phyloP scores from a whole-genome alignment of 441 rosid species.

The Populus hybrid region DNA sequence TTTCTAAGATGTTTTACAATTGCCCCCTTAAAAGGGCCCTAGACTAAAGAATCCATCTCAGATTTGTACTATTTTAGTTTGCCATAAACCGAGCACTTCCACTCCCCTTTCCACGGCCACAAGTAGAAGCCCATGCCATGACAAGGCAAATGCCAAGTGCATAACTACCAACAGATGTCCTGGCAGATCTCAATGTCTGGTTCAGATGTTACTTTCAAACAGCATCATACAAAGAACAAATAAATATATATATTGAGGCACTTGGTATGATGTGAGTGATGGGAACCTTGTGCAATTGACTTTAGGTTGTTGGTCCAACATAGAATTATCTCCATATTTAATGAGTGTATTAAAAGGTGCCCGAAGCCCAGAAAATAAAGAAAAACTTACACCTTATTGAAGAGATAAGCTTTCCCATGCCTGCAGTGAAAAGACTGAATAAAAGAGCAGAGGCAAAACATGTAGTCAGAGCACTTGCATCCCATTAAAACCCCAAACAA shows the following conservation, averaged over 20 bases:
- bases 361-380: slow-evolving; percentile 15
- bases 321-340: not conserved
- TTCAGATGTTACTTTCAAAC: not conserved
- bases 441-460: slow-evolving; percentile 30
- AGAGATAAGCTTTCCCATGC: slow-evolving; percentile 98
- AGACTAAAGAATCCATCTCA: not conserved
- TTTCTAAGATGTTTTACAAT: not conserved
- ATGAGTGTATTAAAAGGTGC: not conserved
- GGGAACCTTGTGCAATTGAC: slow-evolving; percentile 2
- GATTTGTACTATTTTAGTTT: not conserved
- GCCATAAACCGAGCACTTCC: not conserved
- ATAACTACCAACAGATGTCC: not conserved
- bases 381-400: slow-evolving; percentile 92
- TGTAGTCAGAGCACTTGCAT: slow-evolving; percentile 35
- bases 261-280: not conserved
- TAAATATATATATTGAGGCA: not conserved
- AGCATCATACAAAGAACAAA: not conserved
- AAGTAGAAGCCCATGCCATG: not conserved
- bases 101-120: not conserved
- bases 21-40: not conserved
- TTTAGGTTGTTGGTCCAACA: not conserved
- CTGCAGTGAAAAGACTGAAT: slow-evolving; percentile 74
- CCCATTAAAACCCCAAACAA: slow-evolving; percentile 11
- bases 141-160: not conserved
- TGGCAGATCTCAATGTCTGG: not conserved